Evolutionary conservation across 371 early-diverging fungal genomes (phyloP), one percentile per base, ranked within the genome.

Genomic region (Conidiobolus incongruus): DNA sequence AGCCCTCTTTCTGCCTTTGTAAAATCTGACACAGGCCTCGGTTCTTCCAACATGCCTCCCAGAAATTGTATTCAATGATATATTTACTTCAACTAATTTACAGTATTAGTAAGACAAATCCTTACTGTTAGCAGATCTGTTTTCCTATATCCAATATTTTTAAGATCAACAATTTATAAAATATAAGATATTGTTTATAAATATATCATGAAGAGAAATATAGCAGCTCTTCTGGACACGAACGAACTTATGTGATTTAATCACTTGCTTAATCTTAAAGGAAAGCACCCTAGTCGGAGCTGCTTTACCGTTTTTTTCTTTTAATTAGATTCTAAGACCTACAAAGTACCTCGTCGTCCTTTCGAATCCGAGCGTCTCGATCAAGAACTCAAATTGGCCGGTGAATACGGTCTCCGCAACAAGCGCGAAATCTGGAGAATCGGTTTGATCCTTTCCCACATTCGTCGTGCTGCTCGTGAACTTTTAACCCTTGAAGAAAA

Each of bases 361-460:
- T 99, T 85, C 76, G 97, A 92, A 64, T 77, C 86, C 52, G 98
- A 89, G 54, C 89, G 99, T 66, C 81, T 99, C 57, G 91, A 98
- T 64, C 86, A 86, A 62, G 99, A 99, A 74, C 73, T 97, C 62
- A 91, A 94, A 78, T 77, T 98, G 52, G 75, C 86, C 58, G 99
- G 99, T 52, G 88, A 87, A 59, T 98, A 85, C 73, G 99, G 99
- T 67, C 85, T 99, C 59, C 81, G 87, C 62, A 95, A 94, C 90
- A 99, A 99, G 88, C 85, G 83, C 58, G 98, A 99, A 74, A 91
- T 98, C 68, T 96, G 94, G 88, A 83, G 95, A 58, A 82, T 94
- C 47, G 86, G 91, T 47, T 82, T 80, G 63, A 87, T 90, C 47
- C 79, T 94, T 54, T 90, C 95, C 71, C 89, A 94, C 75, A 92